Percentiles rank a stretch among this genome's conserved stretches.
Evolutionary conservation across 208 protist genomes (phyloP).

Genomic region (Trypanosoma scelopori): DNA sequence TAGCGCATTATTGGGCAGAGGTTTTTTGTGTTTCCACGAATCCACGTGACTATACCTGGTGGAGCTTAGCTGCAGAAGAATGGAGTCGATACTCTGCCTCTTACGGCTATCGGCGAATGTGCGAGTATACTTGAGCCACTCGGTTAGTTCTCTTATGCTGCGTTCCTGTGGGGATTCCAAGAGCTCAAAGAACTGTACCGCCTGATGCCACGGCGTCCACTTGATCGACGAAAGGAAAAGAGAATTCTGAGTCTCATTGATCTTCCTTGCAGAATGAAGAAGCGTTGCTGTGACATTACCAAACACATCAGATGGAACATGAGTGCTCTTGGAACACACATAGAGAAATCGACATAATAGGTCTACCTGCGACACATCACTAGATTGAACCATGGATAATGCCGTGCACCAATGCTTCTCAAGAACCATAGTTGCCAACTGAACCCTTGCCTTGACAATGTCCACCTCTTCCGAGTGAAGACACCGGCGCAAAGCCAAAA

Average conservation of each 20-base stretch:
- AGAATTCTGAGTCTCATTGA: conserved; percentile 14
- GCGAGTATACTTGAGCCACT: conserved; percentile 15
- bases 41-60: background rate
- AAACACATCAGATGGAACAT: conserved; percentile 19
- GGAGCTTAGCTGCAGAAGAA: conserved; percentile 2
- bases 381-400: conserved; percentile 36
- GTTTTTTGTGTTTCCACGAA: background rate
- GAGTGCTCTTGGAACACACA: conserved; percentile 17
- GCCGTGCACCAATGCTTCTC: conserved; percentile 47
- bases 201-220: conserved; percentile 27
- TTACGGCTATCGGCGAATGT: conserved; percentile 4
- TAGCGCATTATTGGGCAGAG: background rate
- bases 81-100: conserved; percentile 10
- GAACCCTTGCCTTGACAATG: conserved; percentile 38
- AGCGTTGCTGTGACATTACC: conserved; percentile 1
- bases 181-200: conserved; percentile 15
- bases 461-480: conserved; percentile 22
- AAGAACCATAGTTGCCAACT: conserved; percentile 42
- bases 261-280: conserved; percentile 6
- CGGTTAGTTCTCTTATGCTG: conserved; percentile 13
- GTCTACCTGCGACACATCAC: conserved; percentile 18
- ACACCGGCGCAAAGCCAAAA: conserved; percentile 55
- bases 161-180: conserved; percentile 8
- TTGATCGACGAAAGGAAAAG: conserved; percentile 22
- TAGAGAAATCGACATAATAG: conserved; percentile 23